Percentiles rank a stretch among this genome's conserved stretches.
phyloP scores from a whole-genome alignment of 257 asterid genomes.

The Jaltomata sinuosa region DNA sequence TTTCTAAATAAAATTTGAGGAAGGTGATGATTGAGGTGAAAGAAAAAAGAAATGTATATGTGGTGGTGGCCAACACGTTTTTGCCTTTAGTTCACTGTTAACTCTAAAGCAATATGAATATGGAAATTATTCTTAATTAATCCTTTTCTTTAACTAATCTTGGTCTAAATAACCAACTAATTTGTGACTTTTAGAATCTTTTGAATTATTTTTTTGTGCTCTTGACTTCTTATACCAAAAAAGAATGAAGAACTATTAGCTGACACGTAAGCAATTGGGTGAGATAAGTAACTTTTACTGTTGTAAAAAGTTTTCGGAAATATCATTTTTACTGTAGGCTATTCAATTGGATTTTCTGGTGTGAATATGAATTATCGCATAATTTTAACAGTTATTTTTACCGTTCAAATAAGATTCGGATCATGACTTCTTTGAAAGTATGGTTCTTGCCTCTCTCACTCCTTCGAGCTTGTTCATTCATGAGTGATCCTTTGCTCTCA shows the following conservation, averaged over 20 bases:
- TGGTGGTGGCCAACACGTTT: slow-evolving; percentile 7
- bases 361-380: not conserved
- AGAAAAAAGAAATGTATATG: not conserved
- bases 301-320: not conserved
- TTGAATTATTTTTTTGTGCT: slow-evolving; percentile 7
- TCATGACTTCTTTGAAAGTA: not conserved
- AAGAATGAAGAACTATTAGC: slow-evolving; percentile 10
- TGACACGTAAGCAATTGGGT: not conserved
- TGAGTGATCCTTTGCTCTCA: too few species aligned
- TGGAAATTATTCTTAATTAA: not conserved
- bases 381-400: not conserved
- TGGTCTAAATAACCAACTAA: slow-evolving; percentile 19
- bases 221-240: slow-evolving; percentile 40
- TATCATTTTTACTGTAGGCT: too few species aligned
- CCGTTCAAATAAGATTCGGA: too few species aligned
- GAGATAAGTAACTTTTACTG: not conserved
- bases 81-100: not conserved
- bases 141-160: not conserved
- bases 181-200: slow-evolving; percentile 21
- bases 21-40: not conserved
- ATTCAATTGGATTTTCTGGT: not conserved
- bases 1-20: not conserved
- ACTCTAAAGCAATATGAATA: not conserved
- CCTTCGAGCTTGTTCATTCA: not conserved
- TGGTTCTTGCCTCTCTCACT: not conserved